Evolutionary conservation across 2,329 filamentous ascomycete species (phyloP).

Genomic region (Pseudovirgaria hyperparasitica): DNA sequence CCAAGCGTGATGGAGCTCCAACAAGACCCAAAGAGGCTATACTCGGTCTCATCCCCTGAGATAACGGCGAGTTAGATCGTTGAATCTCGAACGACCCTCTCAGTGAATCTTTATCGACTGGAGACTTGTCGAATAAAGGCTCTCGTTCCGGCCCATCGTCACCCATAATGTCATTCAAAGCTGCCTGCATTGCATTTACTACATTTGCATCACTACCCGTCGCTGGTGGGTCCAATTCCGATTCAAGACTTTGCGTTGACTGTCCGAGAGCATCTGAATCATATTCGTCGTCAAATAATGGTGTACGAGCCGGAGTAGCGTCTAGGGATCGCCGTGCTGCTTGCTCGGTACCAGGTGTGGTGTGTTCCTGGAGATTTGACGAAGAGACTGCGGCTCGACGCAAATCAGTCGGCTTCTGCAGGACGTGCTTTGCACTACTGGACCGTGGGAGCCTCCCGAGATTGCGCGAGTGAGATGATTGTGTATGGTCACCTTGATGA

Average conservation of each 20-base stretch:
- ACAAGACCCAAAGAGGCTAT: slow-evolving; percentile 85
- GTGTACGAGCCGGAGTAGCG: slow-evolving; percentile 32
- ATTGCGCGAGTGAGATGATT: too few species aligned
- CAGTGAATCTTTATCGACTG: slow-evolving; percentile 49
- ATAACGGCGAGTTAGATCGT: slow-evolving; percentile 28
- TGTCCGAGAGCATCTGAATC: slow-evolving; percentile 58
- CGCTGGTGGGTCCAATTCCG: slow-evolving; percentile 43
- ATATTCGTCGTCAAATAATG: slow-evolving; percentile 75
- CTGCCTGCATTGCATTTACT: slow-evolving; percentile 85
- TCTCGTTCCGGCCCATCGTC: slow-evolving; percentile 53
- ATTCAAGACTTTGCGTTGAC: slow-evolving; percentile 70
- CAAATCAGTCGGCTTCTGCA: slow-evolving; percentile 38
- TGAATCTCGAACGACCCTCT: slow-evolving; percentile 49
- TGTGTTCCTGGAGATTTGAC: slow-evolving; percentile 41
- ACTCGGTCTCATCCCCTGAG: slow-evolving; percentile 53
- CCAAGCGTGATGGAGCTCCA: slow-evolving; percentile 72
- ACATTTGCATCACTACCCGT: slow-evolving; percentile 58
- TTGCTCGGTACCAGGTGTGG: slow-evolving; percentile 30
- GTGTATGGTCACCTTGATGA: too few species aligned
- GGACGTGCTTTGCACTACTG: slow-evolving; percentile 23
- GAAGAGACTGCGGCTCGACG: slow-evolving; percentile 48
- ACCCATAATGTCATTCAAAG: slow-evolving; percentile 84
- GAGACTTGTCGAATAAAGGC: slow-evolving; percentile 50
- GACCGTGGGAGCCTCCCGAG: too few species aligned
- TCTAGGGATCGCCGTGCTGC: slow-evolving; percentile 58